Evolutionary conservation across 192 early-diverging fungal genomes (phyloP).

Genomic region (Backusella macrospora): DNA sequence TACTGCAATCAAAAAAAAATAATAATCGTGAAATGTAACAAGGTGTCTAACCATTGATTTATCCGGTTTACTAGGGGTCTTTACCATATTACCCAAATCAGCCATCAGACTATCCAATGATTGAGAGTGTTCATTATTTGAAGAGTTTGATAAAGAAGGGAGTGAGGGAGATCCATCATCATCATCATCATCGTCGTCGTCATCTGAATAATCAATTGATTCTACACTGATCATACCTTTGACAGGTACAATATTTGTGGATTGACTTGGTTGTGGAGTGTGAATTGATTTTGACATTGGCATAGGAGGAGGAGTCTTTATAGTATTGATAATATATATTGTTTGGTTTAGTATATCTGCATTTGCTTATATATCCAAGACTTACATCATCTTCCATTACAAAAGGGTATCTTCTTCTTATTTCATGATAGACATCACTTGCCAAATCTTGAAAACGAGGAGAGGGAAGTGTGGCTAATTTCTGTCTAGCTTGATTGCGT

Average conservation of each 20-base stretch:
- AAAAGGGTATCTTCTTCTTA: constrained; percentile 65
- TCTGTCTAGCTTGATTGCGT: constrained; percentile 95
- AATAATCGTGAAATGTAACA: not conserved
- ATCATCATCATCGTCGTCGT: not conserved
- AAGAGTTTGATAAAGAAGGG: no score
- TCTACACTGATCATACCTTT: constrained; percentile 39
- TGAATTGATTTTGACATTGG: constrained; percentile 15
- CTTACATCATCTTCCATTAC: constrained; percentile 25
- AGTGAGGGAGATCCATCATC: not conserved
- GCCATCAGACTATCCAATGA: constrained; percentile 79
- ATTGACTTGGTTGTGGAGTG: constrained; percentile 34
- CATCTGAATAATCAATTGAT: constrained; percentile 24
- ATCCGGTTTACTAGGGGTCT: constrained; percentile 37
- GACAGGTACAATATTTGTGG: constrained; percentile 41
- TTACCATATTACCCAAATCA: constrained; percentile 69
- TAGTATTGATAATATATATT: not conserved
- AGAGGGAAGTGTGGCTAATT: constrained; percentile 88
- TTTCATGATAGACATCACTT: constrained; percentile 83
- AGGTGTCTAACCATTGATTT: not conserved
- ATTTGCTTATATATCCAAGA: no score
- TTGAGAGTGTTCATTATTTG: constrained; percentile 43
- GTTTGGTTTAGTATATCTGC: not conserved
- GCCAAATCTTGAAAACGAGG: constrained; percentile 91
- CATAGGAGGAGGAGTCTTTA: not conserved
- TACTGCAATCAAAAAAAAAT: not conserved